Evolutionary conservation across 2,329 filamentous ascomycete species (phyloP).

Genomic region (Cucurbitaria berberidis): DNA sequence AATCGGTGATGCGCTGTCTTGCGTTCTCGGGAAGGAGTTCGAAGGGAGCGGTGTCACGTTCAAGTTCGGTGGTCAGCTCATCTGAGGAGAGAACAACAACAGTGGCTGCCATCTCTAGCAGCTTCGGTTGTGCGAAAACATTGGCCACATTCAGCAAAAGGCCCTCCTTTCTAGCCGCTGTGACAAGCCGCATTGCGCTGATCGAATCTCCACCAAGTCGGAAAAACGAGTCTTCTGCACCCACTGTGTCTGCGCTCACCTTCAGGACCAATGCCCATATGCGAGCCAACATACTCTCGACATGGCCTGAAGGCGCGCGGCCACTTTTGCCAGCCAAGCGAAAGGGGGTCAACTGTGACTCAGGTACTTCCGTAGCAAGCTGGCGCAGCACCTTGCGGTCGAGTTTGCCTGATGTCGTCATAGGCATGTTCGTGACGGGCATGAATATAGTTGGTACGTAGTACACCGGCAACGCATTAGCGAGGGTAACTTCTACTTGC

Average conservation of each 20-base stretch:
- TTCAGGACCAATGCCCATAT: conserved; percentile 52
- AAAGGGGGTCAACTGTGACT: conserved; percentile 29
- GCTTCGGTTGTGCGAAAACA: conserved; percentile 53
- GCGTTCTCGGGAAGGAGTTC: conserved; percentile 28
- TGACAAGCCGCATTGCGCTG: conserved; percentile 54
- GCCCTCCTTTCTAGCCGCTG: conserved; percentile 48
- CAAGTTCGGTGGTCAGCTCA: conserved; percentile 15
- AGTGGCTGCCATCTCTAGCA: conserved; percentile 51
- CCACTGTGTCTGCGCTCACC: conserved; percentile 48
- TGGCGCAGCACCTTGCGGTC: conserved; percentile 50
- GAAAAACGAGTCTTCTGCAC: conserved; percentile 55
- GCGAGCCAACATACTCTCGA: conserved; percentile 29
- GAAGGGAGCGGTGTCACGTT: conserved; percentile 29
- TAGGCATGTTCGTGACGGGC: conserved; percentile 50
- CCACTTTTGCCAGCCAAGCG: conserved; percentile 40
- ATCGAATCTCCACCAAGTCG: conserved; percentile 56
- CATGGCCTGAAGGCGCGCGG: conserved; percentile 31
- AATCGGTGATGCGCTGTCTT: conserved; percentile 26
- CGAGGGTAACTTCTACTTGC: conserved; percentile 32
- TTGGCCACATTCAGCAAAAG: conserved; percentile 51
- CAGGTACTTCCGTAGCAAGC: conserved; percentile 43
- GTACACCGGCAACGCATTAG: conserved; percentile 47
- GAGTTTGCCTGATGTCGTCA: conserved; percentile 53
- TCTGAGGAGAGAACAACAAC: conserved; percentile 28
- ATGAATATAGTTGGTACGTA: conserved; percentile 55